These are phyloP conservation scores for Mrakia blollopis DNA, from an alignment of 768 basidiomycete species.

Conservation along the genomic window DNA sequence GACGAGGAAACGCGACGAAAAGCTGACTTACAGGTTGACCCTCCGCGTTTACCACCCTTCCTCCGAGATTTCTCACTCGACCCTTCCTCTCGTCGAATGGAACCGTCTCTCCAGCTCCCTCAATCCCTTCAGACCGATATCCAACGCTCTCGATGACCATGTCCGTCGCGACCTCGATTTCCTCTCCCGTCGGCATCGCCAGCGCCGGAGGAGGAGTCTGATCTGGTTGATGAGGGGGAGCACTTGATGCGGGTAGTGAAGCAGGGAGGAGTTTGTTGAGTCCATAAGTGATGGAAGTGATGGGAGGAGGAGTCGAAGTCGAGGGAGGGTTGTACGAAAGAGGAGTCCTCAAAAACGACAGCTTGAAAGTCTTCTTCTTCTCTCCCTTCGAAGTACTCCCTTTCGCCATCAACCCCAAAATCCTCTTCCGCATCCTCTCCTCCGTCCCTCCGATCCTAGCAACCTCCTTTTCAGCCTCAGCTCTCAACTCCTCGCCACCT, in stretches of 20 bases:
- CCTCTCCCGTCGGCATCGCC: slow-evolving; percentile 55
- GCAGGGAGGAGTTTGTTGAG: slow-evolving; percentile 13
- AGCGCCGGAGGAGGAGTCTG: slow-evolving; percentile 19
- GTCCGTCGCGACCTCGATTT: slow-evolving; percentile 57
- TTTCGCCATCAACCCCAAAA: slow-evolving; percentile 45
- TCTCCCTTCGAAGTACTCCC: slow-evolving; percentile 28
- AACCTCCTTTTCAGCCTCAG: slow-evolving; percentile 38
- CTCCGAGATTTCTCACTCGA: slow-evolving; percentile 49
- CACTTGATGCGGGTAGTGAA: neutral
- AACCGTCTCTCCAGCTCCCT: slow-evolving; percentile 36
- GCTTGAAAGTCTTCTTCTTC: slow-evolving; percentile 36
- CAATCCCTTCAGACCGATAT: slow-evolving; percentile 63
- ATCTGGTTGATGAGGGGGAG: slow-evolving; percentile 22
- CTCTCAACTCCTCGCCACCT: slow-evolving; percentile 37
- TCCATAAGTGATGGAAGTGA: slow-evolving; percentile 41
- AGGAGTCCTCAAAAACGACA: slow-evolving; percentile 43
- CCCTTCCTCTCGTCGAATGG: slow-evolving; percentile 45
- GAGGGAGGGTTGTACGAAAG: slow-evolving; percentile 32
- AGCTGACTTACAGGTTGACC: slow-evolving; percentile 42
- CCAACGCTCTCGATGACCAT: slow-evolving; percentile 84
- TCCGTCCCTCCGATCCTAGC: slow-evolving; percentile 33
- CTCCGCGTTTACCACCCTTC: slow-evolving; percentile 43
- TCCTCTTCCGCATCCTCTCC: slow-evolving; percentile 45
- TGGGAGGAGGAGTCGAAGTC: slow-evolving; percentile 46
- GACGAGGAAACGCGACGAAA: slow-evolving; percentile 37